Evolutionary conservation across 768 basidiomycete species (phyloP), one percentile per base, ranked within the genome.

Genomic region (Leccinellum luteum): DNA sequence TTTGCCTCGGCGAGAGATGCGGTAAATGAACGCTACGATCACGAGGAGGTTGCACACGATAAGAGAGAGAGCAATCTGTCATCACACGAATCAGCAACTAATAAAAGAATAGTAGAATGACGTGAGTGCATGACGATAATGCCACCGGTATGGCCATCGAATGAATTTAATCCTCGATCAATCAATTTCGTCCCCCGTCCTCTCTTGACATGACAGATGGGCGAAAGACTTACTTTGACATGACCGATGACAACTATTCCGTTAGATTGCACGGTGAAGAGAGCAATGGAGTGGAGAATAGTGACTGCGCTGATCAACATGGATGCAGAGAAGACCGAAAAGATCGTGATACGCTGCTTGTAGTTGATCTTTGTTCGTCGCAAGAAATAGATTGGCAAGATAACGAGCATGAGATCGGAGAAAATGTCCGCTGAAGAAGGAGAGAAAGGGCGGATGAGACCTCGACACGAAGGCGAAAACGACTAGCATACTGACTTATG

Each of bases 1-100:
- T 5, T 34, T 47, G 23, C 54, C 56, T 35, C 57, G 55, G 5
- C 17, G 25, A 28, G n/a, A 63, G 4, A 63, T n/a, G 17, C 60
- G 67, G 44, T 66, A 62, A 7, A 63, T 13, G 8, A 65, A 69
- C 14, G 63, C 30, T 19, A 67, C 63, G 28, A 71, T 59, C 43
- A 71, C 71, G 31, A 70, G 60, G 13, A 63, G 55, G 23, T 69
- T 66, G 58, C 69, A 71, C 7, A 71, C 55, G 38, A 71, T 53
- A 23, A 67, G 41, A 8, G 66, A 59, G 15, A 67, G 52, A 7
- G 71, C 65, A 4, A 62, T 23, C 69, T 69, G 34, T 58, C 41
- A 13, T 6, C 14, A 15, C 1, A 13, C 21, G 41, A 14, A 31
- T 51, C 32, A 57, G 54, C 35, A 6, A 17, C 27, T 27, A 30